Base-by-base conservation (phyloP, 2,329 filamentous ascomycete genomes). In the Colletotrichum navitas region DNA sequence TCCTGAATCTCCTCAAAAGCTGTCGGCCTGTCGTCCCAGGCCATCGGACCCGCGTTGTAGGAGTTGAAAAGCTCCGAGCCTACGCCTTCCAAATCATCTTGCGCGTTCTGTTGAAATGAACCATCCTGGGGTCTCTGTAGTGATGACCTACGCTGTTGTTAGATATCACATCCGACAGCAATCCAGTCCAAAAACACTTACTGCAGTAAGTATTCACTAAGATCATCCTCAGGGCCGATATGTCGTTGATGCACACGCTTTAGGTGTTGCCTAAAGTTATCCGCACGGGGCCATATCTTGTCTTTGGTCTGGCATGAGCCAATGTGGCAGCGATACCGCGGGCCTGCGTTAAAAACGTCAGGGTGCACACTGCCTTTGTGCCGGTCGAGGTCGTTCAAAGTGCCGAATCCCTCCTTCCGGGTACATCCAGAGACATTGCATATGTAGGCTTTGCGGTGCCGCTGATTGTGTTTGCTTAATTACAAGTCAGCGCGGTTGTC, bases 201-300 rank as follows among this genome's bases (percentile, higher is more conserved):
- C 81, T 74, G 76, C 63, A 76, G 73, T 21, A 76, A 61, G 61
- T 75, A 87, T 16, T 75, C 51, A 26, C 79, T 77, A 5, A 88
- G 73, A 41, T 84, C 81, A 24, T 81, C 80, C 2, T 84, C 83
- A 3, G 78, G 71, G 4, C 71, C 68, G 12, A 85, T 78, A 1
- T 77, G 36, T 3, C 80, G 78, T 0, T 74, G 73, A 78, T 97
- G 94, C 76, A 93, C 89, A 14, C 91, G 88, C 61, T 83, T 85
- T 56, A 97, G 85, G 78, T 98, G 95, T 45, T 92, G 90, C 72
- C 91, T 91, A 79, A 97, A 97, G 77, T 98, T 98, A 80, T 98
- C 95, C 62, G 91, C 85, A 29, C 95, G 89, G 0, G 92, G 92
- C 93, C 93, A 97, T 45, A 86, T 82, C 79, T 97, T 97, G 1